Base-by-base conservation (phyloP, 2,329 filamentous ascomycete genomes). In the Monosporascus sp. region DNA sequence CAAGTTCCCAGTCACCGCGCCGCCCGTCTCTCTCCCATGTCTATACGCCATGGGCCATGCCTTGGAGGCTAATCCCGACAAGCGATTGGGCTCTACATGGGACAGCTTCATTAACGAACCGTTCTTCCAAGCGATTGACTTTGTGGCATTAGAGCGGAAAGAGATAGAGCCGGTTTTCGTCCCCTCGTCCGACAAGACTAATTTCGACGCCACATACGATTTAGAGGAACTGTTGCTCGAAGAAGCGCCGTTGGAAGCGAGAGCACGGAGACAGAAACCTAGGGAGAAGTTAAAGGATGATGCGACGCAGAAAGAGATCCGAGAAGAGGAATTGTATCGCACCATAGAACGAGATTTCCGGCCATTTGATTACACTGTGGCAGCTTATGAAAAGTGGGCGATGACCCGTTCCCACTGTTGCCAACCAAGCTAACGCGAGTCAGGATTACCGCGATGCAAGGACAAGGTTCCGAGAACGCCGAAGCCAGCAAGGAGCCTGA, bases 121-220 rank as follows among this genome's bases (percentile, higher is more conserved):
- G 6, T 97, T 97, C 75, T 99, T 99, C 76, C 81, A 85, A 41
- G 75, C 81, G 3, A 83, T 97, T 60, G 88, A 97, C 66, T 99
- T 99, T 60, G 84, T 83, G 15, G 85, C 86, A 0, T 73, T 99
- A 37, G 90, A 96, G 68, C 79, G 84, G 58, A 97, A 97, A 68
- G 85, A 91, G 65, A 85, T 97, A 45, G 87, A 92, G 61, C 94
- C 94, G 0, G 84, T 97, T 3, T 99, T 99, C 68, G 82, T 88
- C 20, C 94, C 94, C 0, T 96, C 93, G 0, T 92, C 90, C 52
- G 94, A 97, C 48, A 99, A 99, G 80, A 97, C 94, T 3, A 99
- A 99, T 69, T 99, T 99, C 61, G 94, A 99, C 70, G 94, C 94
- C 5, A 99, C 94, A 1, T 97, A 99, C 67, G 94, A 99, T 70